Base-by-base conservation (phyloP, 768 basidiomycete species). In the Auricularia sp. region DNA sequence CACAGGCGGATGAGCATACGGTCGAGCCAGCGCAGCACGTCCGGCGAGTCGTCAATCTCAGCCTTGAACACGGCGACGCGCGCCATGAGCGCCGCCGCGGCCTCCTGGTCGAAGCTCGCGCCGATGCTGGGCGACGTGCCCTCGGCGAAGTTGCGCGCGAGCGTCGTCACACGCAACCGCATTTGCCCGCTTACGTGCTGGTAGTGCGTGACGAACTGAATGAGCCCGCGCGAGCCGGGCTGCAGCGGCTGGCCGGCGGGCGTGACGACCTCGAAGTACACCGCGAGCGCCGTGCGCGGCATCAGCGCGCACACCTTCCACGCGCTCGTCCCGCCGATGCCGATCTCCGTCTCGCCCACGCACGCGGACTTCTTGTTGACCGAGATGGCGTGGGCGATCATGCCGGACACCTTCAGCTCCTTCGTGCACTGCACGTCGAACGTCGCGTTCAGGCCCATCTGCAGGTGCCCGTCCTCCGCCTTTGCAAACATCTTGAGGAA, bases 371-470 rank as follows among this genome's bases (percentile, higher is more conserved):
- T 98, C 78, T 98, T 99, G 69, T 90, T 95, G 16, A 93, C 92
- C 24, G 95, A 98, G 75, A 98, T 97, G 36, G 90, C 95, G 72
- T 98, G 96, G 2, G 95, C 95, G 69, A 98, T 99, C 58, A 99
- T 83, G 35, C 97, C 97, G 10, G 97, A 98, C 6, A 99, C 94
- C 74, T 95, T 98, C 68, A 99, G 84, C 73, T 99, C 97, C 80
- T 98, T 99, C 36, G 97, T 98, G 0, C 96, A 97, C 84, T 95
- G 90, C 33, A 99, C 96, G 74, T 98, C 97, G 69, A 99, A 96
- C 0, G 94, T 98, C 10, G 94, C 97, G 70, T 98, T 99, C 80
- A 98, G 98, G 64, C 96, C 97, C 95, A 98, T 98, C 71, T 90
- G 85, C 34, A 98, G 81, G 68, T 90, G 83, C 1, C 95, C 96